Evolutionary conservation across 768 basidiomycete species (phyloP).

Genomic region (Tricholoma sp.): DNA sequence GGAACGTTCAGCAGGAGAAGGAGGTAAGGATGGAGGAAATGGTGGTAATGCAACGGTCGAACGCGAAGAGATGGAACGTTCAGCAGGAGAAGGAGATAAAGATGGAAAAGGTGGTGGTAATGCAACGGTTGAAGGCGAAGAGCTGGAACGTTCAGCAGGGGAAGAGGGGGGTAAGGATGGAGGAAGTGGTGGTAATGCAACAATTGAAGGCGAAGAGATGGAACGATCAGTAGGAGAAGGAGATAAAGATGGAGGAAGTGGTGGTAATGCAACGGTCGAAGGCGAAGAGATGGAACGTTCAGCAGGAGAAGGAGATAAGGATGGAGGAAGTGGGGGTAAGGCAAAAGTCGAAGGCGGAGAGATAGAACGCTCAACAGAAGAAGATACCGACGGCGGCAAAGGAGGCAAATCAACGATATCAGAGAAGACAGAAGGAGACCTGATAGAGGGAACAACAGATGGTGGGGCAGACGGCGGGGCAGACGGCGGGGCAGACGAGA

Average conservation of each 20-base stretch:
- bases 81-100: neutral
- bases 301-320: conserved; percentile 2
- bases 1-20: conserved; percentile 1
- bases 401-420: conserved; percentile 1
- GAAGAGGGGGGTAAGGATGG: conserved; percentile 6
- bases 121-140: conserved; percentile 10
- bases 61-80: conserved; percentile 9
- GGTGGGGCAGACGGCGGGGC: conserved; percentile 16
- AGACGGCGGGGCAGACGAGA: conserved; percentile 13
- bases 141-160: conserved; percentile 5
- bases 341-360: conserved; percentile 10
- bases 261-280: conserved; percentile 10
- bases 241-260: conserved; percentile 10
- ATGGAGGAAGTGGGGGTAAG: conserved; percentile 12
- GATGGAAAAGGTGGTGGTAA: conserved; percentile 13
- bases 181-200: conserved; percentile 10
- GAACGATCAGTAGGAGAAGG: conserved; percentile 6
- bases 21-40: conserved; percentile 11
- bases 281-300: conserved; percentile 9
- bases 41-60: conserved; percentile 11
- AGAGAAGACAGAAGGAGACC: conserved; percentile 12
- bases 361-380: conserved; percentile 8
- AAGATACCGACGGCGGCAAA: conserved; percentile 5
- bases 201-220: conserved; percentile 9
- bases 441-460: conserved; percentile 11